Percentiles rank a stretch among this genome's conserved stretches.
Evolutionary conservation across 495 filamentous ascomycete genomes (phyloP).

Genomic region (Neurospora sp.): DNA sequence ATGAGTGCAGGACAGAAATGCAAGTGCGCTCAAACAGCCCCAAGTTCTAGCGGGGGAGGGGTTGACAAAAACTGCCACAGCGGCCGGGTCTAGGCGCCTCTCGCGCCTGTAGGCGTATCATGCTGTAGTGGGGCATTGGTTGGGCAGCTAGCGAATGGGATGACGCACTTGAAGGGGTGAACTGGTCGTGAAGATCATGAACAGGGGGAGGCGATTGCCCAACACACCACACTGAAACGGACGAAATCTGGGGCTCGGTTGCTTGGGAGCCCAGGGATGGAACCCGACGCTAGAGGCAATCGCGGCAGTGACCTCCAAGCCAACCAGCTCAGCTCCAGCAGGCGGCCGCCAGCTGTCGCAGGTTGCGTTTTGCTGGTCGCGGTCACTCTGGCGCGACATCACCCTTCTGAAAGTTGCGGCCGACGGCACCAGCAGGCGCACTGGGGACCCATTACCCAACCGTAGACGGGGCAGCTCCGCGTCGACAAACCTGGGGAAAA

Average conservation of each 20-base stretch:
- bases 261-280: neutral
- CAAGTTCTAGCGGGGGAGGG: conserved; percentile 22
- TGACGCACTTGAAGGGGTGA: neutral
- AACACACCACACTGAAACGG: neutral
- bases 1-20: conserved; percentile 3
- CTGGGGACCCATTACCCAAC: neutral
- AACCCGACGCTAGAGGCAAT: neutral
- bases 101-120: neutral
- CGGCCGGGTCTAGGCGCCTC: conserved; percentile 1
- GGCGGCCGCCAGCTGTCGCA: neutral
- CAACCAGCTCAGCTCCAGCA: neutral
- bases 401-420: neutral
- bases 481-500: neutral
- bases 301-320: neutral
- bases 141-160: neutral
- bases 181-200: neutral
- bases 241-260: neutral
- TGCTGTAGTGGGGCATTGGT: neutral
- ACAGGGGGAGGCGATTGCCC: neutral
- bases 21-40: neutral
- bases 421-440: neutral
- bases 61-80: conserved; percentile 10
- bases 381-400: neutral
- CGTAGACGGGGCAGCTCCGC: neutral
- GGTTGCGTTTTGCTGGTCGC: neutral